Evolutionary conservation across 352 stramenopile species (phyloP), one percentile per base, ranked within the genome.

Genomic region (Pilasporangium apinafurcum): DNA sequence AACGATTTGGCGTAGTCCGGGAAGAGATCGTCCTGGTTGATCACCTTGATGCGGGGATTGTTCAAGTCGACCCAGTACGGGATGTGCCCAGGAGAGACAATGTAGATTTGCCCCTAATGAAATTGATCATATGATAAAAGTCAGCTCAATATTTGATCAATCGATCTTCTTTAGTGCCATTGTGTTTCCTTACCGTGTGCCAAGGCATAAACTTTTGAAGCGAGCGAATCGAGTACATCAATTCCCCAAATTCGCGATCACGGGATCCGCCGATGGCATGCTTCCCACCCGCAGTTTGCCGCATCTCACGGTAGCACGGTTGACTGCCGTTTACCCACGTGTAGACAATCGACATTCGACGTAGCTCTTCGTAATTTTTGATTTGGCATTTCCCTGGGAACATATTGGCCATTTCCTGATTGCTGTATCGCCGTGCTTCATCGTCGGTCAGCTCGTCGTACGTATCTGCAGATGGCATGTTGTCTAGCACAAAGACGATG

Each of bases 271-370:
- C 80, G 9, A 91, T 51, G 3, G 79, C 75, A 44, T 83, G 61
- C 45, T 86, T 83, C 18, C 79, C 78, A 25, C 83, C 80, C 14
- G 67, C 59, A 36, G 81, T 62, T 48, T 83, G 62, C 37, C 83
- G 75, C 40, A 56, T 44, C 16, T 86, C 58, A 22, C 76, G 69
- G 69, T 95, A 92, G 68, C 83, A 95, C n/a, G 73, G 79, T 58
- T 86, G 62, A 36, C 62, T 88, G 46, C 80, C 83, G 51, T 95
- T 95, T 17, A 92, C 80, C 83, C 79, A 94, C 65, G 79, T 94
- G 70, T 94, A 94, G 34, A 94, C 83, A 48, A 95, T 91, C 31
- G 76, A 86, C 73, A 89, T 86, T 56, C 77, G 83, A 4, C 80
- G 78, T 36, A 95, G 45, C 41, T 74, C 50, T 38, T 95, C 78